Percentiles rank a stretch among this genome's conserved stretches.
phyloP scores from a whole-genome alignment of 768 basidiomycete species.

The Lactarius trivialis region DNA sequence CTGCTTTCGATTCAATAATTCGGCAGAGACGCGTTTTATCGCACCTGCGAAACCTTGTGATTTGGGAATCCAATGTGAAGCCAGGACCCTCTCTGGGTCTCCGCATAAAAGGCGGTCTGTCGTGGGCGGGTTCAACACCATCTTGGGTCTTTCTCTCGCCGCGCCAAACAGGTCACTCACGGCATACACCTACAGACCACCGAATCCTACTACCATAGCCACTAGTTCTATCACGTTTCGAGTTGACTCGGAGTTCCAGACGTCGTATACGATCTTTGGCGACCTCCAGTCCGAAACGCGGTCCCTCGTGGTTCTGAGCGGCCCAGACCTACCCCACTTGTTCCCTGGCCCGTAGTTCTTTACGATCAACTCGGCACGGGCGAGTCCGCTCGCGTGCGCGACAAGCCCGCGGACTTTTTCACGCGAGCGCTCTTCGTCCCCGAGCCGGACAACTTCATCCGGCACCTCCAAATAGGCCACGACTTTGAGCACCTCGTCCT shows the following conservation, averaged over 20 bases:
- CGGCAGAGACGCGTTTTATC: no score
- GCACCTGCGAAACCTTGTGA: no score
- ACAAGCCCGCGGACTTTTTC: constrained; percentile 44
- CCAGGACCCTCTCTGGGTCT: no score
- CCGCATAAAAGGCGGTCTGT: no score
- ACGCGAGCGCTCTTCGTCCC: constrained; percentile 43
- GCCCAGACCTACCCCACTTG: neutral
- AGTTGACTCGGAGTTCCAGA: neutral
- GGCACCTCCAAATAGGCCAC: constrained; percentile 39
- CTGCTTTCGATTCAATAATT: no score
- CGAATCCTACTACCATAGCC: neutral
- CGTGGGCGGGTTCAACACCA: no score
- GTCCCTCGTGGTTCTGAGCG: constrained; percentile 1
- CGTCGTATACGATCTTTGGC: constrained; percentile 7
- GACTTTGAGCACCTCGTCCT: constrained; percentile 34
- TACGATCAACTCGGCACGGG: constrained; percentile 47
- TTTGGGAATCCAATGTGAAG: no score
- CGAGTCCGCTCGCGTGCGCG: constrained; percentile 45
- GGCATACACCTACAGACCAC: neutral
- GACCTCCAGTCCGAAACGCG: constrained; percentile 3
- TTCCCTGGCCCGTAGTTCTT: constrained; percentile 7
- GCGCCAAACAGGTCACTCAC: no score
- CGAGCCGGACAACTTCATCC: constrained; percentile 40
- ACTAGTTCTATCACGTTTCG: neutral
- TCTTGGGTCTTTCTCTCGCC: no score